Percentiles rank a stretch among this genome's conserved stretches.
Evolutionary conservation across 2,329 filamentous ascomycete genomes (phyloP).

Genomic region (Ascochyta lentis): DNA sequence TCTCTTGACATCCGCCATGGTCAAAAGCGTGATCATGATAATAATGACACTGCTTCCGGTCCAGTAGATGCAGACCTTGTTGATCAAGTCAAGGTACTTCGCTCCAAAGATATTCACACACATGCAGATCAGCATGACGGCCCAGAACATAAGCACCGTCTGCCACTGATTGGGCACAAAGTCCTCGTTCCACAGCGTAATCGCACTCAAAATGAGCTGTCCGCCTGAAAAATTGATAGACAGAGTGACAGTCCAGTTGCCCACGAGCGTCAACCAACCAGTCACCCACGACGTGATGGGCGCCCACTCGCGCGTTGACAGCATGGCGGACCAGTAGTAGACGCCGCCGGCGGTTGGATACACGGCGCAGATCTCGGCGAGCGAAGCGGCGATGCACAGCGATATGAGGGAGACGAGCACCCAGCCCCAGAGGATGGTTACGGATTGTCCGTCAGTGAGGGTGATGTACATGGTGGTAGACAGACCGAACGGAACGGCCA

Average conservation of each 20-base stretch:
- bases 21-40: conserved; percentile 69
- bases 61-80: conserved; percentile 77
- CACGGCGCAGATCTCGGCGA: conserved; percentile 77
- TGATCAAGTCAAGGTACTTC: conserved; percentile 70
- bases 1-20: conserved; percentile 64
- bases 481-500: conserved; percentile 73
- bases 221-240: conserved; percentile 74
- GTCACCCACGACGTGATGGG: conserved; percentile 73
- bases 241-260: conserved; percentile 72
- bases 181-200: conserved; percentile 73
- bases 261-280: conserved; percentile 74
- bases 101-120: conserved; percentile 69
- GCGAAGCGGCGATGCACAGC: conserved; percentile 70
- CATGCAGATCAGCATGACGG: conserved; percentile 70
- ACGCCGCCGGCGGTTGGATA: conserved; percentile 79
- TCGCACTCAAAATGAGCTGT: conserved; percentile 67
- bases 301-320: conserved; percentile 69
- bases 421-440: conserved; percentile 76
- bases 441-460: conserved; percentile 70
- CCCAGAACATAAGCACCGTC: conserved; percentile 75
- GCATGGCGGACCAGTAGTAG: conserved; percentile 74
- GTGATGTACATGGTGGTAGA: conserved; percentile 73
- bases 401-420: conserved; percentile 70
- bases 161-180: conserved; percentile 73
- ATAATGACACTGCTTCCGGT: conserved; percentile 70